phyloP scores from a whole-genome alignment of 1,284 basidiomycete genomes.

The Malassezia brasiliensis region DNA sequence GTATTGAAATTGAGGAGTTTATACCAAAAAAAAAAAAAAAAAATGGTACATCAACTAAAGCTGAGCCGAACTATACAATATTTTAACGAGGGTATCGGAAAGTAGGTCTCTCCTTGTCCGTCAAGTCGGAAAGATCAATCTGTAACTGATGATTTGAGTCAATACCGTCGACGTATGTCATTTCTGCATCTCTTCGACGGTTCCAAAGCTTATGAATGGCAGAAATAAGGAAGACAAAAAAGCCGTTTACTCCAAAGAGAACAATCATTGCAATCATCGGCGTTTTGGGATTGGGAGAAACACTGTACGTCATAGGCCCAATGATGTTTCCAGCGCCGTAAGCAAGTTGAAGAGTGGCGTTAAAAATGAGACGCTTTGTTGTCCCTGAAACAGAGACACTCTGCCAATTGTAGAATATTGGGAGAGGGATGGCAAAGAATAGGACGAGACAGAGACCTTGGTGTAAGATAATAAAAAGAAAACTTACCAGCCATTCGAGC shows the following conservation, averaged over 20 bases:
- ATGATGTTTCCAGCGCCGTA: conserved; percentile 36
- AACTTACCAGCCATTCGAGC: conserved; percentile 7
- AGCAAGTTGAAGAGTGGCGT: conserved; percentile 31
- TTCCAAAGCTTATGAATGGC: conserved; percentile 15
- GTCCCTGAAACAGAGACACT: conserved; percentile 28
- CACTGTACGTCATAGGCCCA: conserved; percentile 14
- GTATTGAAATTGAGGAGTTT: no score
- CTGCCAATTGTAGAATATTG: conserved; percentile 28
- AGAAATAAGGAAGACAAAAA: conserved; percentile 22
- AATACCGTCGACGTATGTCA: conserved; percentile 7
- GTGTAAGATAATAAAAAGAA: background rate
- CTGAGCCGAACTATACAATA: no score
- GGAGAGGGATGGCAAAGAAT: conserved; percentile 23
- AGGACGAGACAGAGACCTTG: conserved; percentile 21
- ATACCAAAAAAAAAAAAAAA: no score
- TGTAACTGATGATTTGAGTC: background rate
- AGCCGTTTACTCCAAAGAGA: conserved; percentile 28
- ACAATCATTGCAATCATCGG: conserved; percentile 36
- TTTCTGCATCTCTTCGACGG: background rate
- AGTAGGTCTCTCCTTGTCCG: conserved; percentile 37
- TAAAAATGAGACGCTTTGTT: conserved; percentile 41
- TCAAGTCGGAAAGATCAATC: conserved; percentile 40
- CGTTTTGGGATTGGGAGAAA: conserved; percentile 7
- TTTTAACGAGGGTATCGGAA: conserved; percentile 43
- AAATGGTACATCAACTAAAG: no score